Base-by-base conservation (phyloP, 2,329 filamentous ascomycete genomes). In the Paraconiothyrium sp. region DNA sequence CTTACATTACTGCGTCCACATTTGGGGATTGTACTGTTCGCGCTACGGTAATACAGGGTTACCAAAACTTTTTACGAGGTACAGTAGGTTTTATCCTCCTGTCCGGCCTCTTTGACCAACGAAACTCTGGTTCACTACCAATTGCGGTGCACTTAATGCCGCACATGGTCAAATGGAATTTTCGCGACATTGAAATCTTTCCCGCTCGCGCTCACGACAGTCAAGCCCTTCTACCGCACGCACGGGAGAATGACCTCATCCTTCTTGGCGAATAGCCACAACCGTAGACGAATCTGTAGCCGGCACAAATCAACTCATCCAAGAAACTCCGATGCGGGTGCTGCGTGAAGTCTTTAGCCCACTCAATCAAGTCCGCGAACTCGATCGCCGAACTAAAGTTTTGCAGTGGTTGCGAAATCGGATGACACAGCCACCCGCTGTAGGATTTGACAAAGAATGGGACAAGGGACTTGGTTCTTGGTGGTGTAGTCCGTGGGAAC, bases 241-340 rank as follows among this genome's bases (percentile, higher is more conserved):
- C 65, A 59, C 0, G 76, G 67, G 1, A 68, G 50, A n/a, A 83
- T 67, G n/a, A 69, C 64, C 11, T 56, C 11, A 60, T 83, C 80
- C 0, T 74, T 61, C 48, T 79, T 76, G 43, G 76, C 78, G 13
- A 83, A 69, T 9, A 83, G 65, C 60, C 79, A 83, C 1, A 76
- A 81, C 2, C 77, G 0, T 77, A 77, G 1, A 81, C 68, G 39
- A 82, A 73, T 58, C 77, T 79, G 61, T 81, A 83, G 0, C 79
- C 80, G 2, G 75, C 60, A 63, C 83, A 72, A 1, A 77, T 80
- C 44, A 83, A 61, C 3, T 68, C 63, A 22, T 70, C 71, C 0
- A 48, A 57, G 62, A 83, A 82, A 48, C 71, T 75, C 11, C 69
- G 59, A 9, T 70, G 63, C 0, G 77, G 80, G 51, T 83, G 81